These are phyloP conservation scores for Colletotrichum shisoi DNA, from an alignment of 2,329 filamentous ascomycete genomes.

Conservation along the genomic window DNA sequence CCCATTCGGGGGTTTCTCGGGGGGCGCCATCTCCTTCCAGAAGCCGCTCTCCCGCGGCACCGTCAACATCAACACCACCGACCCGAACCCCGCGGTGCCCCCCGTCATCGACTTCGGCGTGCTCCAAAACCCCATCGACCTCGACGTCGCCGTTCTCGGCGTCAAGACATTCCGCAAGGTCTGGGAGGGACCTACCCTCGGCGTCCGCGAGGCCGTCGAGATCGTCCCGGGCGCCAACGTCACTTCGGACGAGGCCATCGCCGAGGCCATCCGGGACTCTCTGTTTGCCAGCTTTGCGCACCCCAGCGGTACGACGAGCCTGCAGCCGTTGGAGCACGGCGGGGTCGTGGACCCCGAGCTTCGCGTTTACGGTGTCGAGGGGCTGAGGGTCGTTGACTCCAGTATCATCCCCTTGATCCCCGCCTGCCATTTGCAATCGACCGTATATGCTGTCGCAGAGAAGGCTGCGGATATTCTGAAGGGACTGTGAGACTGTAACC, in stretches of 20 bases:
- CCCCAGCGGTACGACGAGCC: constrained; percentile 57
- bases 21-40: constrained; percentile 46
- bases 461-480: constrained; percentile 41
- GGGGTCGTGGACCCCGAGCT: constrained; percentile 48
- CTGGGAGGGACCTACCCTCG: constrained; percentile 27
- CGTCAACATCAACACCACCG: constrained; percentile 48
- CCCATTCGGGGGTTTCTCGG: constrained; percentile 46
- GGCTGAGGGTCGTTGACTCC: constrained; percentile 45
- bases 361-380: constrained; percentile 45
- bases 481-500: background rate
- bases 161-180: constrained; percentile 49
- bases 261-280: constrained; percentile 6
- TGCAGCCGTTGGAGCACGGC: constrained; percentile 54
- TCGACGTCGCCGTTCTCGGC: constrained; percentile 45
- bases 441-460: constrained; percentile 50
- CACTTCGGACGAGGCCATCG: constrained; percentile 23
- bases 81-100: constrained; percentile 45
- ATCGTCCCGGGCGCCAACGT: constrained; percentile 24
- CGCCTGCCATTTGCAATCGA: constrained; percentile 47
- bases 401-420: constrained; percentile 46
- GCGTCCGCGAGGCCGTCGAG: constrained; percentile 16
- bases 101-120: constrained; percentile 53
- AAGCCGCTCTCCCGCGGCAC: constrained; percentile 53
- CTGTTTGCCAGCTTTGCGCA: constrained; percentile 45
- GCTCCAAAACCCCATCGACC: constrained; percentile 50